phyloP scores from a whole-genome alignment of 2,329 filamentous ascomycete species.

The Talaromyces sp. region DNA sequence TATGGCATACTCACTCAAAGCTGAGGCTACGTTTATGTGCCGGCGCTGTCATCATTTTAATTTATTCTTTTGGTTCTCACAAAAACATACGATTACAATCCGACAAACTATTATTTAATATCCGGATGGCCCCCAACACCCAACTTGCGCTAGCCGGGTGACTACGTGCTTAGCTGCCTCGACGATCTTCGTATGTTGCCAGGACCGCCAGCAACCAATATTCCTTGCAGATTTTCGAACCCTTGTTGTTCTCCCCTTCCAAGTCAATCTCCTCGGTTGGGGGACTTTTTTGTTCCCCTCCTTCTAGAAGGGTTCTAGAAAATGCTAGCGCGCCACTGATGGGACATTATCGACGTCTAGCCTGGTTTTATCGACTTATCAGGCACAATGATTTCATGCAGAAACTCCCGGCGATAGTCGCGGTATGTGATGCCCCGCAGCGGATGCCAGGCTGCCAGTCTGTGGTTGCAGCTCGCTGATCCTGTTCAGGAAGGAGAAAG shows the following conservation, averaged over 20 bases:
- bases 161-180: background rate
- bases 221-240: background rate
- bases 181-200: background rate
- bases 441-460: background rate
- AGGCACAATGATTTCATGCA: background rate
- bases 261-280: background rate
- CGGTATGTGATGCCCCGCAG: background rate
- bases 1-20: background rate
- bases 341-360: background rate
- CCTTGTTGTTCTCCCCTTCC: background rate
- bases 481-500: background rate
- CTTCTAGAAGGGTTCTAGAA: slow-evolving; percentile 9
- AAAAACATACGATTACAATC: background rate
- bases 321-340: background rate
- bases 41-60: background rate
- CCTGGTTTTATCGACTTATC: background rate
- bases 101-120: background rate
- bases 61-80: background rate
- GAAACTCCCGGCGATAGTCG: background rate
- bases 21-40: background rate
- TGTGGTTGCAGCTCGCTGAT: background rate
- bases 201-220: background rate
- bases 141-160: background rate
- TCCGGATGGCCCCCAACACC: background rate
- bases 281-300: background rate